Base-by-base conservation (phyloP, 2,329 filamentous ascomycete genomes). In the Pseudocercospora fijiensis region DNA sequence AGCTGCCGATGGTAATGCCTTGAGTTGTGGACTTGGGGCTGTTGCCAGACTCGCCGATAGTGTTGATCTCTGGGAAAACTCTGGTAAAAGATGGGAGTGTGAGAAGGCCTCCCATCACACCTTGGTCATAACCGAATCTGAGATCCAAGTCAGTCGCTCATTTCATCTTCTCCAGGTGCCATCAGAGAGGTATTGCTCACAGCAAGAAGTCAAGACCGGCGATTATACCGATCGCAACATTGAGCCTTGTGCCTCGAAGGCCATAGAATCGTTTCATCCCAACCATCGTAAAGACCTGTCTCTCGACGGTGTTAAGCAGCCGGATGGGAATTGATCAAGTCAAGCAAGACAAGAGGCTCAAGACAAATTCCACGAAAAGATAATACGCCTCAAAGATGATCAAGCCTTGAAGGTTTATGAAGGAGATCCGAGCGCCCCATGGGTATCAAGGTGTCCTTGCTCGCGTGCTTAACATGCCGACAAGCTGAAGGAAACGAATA, bases 31-130 rank as follows among this genome's bases (percentile, higher is more conserved):
- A 60, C 26, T 41, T 49, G 20, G 63, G 53, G 41, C 65, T 67
- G 37, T 62, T 53, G 26, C 62, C 61, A 51, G 56, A 41, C 4
- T 51, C n/a, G 30, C 61, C 22, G 11, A 58, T 56, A 4, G 67
- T 74, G 52, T 79, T 70, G 65, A 81, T 79, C 10, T 76, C 69
- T 1, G 79, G 78, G 67, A 81, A 81, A 55, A 75, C 75, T 47
- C 73, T 76, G 49, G 74, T 70, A 68, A 81, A 81, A 0, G 76
- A 78, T 0, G 73, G 60, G 4, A 81, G 72, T 6, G 77, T 78
- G 57, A 82, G 72, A 3, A 82, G 74, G 59, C 79, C 79, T 52
- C 79, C 79, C 27, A 78, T 78, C 5, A 81, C 78, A 73, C 78
- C 79, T 47, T 66, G 65, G 26, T 63, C 63, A 22, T 63, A 65